These are phyloP conservation scores for Coemansia biformis DNA, from an alignment of 192 early-diverging fungal species.

Conservation along the genomic window DNA sequence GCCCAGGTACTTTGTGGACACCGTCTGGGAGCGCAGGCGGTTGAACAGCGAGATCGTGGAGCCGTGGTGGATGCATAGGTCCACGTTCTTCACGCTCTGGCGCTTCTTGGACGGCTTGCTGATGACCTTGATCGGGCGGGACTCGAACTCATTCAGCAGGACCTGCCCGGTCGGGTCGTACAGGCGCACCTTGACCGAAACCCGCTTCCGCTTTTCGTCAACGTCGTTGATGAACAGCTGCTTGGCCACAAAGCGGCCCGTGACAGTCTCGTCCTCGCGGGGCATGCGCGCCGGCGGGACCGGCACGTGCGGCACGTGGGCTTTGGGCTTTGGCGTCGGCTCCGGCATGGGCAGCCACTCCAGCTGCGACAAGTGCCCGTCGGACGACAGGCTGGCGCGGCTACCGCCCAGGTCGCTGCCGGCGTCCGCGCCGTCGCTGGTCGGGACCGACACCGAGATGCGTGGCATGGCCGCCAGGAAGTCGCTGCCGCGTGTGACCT, in stretches of 20 bases:
- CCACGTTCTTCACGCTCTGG: conserved; percentile 77
- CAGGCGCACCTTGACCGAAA: conserved; percentile 67
- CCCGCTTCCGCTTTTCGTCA: conserved; percentile 77
- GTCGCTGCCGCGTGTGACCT: conserved; percentile 24
- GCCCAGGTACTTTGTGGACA: conserved; percentile 80
- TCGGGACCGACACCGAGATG: conserved; percentile 38
- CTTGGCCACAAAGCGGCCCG: conserved; percentile 73
- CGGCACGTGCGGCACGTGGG: conserved; percentile 31
- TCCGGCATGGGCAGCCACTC: conserved; percentile 47
- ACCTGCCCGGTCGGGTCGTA: conserved; percentile 58
- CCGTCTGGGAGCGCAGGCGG: conserved; percentile 82
- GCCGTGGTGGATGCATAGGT: conserved; percentile 81
- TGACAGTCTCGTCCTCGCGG: conserved; percentile 49
- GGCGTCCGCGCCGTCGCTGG: conserved; percentile 20
- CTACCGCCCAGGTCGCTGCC: conserved; percentile 7
- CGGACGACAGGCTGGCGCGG: conserved; percentile 2
- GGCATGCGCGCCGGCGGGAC: conserved; percentile 21
- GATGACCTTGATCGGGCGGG: conserved; percentile 81
- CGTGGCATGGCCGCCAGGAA: conserved; percentile 25
- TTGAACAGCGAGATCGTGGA: conserved; percentile 84
- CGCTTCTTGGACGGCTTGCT: conserved; percentile 90
- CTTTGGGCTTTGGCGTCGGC: conserved; percentile 40
- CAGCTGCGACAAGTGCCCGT: conserved; percentile 29
- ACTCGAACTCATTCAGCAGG: conserved; percentile 63
- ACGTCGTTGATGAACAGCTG: conserved; percentile 82